Base-by-base conservation (phyloP, 805 yeast genomes). In the Wickerhamiella australiensis region DNA sequence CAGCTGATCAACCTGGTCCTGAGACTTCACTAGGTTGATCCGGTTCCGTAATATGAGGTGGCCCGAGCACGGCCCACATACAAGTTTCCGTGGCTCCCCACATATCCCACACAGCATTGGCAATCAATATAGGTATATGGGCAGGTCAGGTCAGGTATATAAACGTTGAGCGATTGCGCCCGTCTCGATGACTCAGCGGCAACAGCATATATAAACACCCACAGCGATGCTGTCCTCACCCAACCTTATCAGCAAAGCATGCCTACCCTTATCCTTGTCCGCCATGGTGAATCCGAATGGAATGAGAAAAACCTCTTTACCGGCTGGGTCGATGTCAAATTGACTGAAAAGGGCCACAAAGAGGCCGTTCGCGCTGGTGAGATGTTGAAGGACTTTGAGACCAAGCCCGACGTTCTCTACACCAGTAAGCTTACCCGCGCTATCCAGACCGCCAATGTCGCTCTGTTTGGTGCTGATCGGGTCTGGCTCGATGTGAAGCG, bases 201-300 rank as follows among this genome's bases (percentile, higher is more conserved):
- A 25, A 5, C 25, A 54, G 17, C n/a, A 50, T 56, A 56, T 59
- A 50, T 38, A 38, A 9, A n/a, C n/a, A 17, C 22, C 20, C n/a
- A n/a, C n/a, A n/a, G n/a, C n/a, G n/a, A n/a, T n/a, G 11, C 42
- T 22, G 42, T 20, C 21, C 42, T 7, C 6, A 37, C 6, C 56
- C 40, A 59, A 66, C 64, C n/a, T 13, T 8, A 7, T 7, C 29
- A 40, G 33, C 13, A 29, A 29, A 29, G n/a, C 6, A 45, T 45
- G 47, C 47, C 47, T 17, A 86, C 84, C 71, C 77, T 88, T 70
- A 80, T 88, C 67, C 77, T 88, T 67, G 87, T 90, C 61, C 88
- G 97, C 78, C 97, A 88, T 88, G 97, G 97, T 64, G 95, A 90
- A 77, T 85, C 95, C 74, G 96, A 85, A 71, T 88, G 97, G 97